Base-by-base conservation (phyloP, 78 protist genomes). In the Dictyostelium purpureum region DNA sequence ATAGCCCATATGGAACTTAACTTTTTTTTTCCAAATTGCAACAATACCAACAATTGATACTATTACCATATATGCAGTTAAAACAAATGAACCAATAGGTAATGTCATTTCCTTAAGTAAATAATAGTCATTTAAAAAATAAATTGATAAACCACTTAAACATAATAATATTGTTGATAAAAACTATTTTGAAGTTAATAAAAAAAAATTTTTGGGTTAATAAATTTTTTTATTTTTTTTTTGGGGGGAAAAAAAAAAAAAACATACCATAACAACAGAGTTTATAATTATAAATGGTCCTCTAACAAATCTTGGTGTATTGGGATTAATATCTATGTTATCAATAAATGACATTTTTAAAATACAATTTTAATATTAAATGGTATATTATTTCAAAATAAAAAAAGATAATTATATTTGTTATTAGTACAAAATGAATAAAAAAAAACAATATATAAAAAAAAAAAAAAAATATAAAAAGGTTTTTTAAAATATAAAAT, bases 301-400 rank as follows among this genome's bases (percentile, higher is more conserved):
- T 33, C 71, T 63, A 0, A 63, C 71, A 2, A 63, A 4, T 63
- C 43, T 63, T 33, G 71, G 42, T 63, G 71, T 63, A 18, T 63
- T 63, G 0, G 43, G 0, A 14, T 63, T 63, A 19, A 63, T 33
- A 33, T 63, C 71, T 2, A 31, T 33, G 35, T 63, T 63, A 31
- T 63, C 43, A 4, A 63, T 19, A 63, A 63, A 63, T 14, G 71
- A 33, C 71, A 63, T 63, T 63, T 63, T 63, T 57, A n/a, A 57
- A 54, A 19, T 56, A 19, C 24, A 19, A 4, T 57, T 26, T 21
- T 57, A n/a, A 6, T 57, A 57, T 26, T 28, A 31, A 31, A 28
- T 28, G 1, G 12, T 14, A 12, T 59, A 31, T 14, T 31, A 9
- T 43, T 43, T 43, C 7, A 43, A 43, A 43, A 43, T 43, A 7